Conservation (phyloP, 2,329 filamentous ascomycete genomes). For the Ceratocystis destructans region DNA sequence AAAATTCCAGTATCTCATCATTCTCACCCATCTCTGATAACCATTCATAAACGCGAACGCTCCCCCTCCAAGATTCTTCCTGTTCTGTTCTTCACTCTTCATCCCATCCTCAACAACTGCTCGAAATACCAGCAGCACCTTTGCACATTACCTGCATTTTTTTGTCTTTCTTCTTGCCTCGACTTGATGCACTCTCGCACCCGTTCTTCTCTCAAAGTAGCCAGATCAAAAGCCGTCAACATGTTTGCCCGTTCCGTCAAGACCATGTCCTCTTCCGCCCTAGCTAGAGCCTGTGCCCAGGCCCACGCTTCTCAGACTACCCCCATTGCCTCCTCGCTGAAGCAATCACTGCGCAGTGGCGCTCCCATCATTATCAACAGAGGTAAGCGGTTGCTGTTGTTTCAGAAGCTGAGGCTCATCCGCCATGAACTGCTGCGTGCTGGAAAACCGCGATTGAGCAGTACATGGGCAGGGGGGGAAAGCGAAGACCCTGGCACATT, state of each 20-base stretch:
- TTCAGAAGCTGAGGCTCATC: background rate
- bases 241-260: constrained; percentile 18
- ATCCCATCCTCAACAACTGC: background rate
- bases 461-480: background rate
- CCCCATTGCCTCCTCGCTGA: constrained; percentile 5
- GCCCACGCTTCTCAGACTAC: background rate
- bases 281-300: constrained; percentile 1
- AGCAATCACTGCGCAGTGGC: background rate
- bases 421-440: background rate
- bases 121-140: background rate
- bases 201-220: constrained; percentile 3
- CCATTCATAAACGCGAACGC: background rate
- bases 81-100: background rate
- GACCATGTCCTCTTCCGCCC: constrained; percentile 8
- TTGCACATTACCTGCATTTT: background rate
- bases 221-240: background rate
- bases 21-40: background rate
- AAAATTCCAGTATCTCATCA: background rate
- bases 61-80: background rate
- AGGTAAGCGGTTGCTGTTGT: background rate
- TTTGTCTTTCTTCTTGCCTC: background rate
- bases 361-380: constrained; percentile 1
- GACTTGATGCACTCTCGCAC: constrained; percentile 1
- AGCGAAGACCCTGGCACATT: background rate
- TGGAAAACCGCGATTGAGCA: background rate